phyloP scores from a whole-genome alignment of 83 land plant genomes.

The Thuja plicata region DNA sequence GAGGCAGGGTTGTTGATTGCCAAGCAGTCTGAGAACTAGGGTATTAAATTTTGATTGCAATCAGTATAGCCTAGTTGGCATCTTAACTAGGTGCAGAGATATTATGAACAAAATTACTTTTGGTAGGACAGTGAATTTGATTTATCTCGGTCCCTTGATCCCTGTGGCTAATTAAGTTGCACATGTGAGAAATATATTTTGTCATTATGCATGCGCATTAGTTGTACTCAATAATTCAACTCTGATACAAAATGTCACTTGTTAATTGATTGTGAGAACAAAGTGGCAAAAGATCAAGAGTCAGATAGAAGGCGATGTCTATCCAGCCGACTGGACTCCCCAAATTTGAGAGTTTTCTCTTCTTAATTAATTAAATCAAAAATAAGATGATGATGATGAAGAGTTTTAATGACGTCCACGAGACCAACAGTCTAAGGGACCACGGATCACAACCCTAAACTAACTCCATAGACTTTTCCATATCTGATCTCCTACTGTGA shows the following conservation, averaged over 20 bases:
- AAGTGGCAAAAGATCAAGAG: neutral
- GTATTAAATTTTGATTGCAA: neutral
- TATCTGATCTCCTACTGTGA: no score
- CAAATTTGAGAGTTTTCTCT: no score
- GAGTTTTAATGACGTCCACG: no score
- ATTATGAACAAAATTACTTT: neutral
- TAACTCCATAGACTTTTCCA: no score
- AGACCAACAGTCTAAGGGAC: no score
- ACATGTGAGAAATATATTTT: neutral
- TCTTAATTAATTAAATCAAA: no score
- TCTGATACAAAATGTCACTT: neutral
- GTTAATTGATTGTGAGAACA: no score
- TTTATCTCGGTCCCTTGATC: neutral
- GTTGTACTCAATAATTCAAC: neutral
- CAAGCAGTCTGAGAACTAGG: neutral
- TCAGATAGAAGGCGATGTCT: no score
- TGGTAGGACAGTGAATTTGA: neutral
- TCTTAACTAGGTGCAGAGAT: neutral
- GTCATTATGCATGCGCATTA: neutral
- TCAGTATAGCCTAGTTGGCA: neutral
- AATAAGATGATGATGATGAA: no score
- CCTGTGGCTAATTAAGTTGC: neutral
- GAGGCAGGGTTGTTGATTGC: neutral
- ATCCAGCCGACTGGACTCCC: no score
- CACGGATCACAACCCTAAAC: no score